phyloP scores from a whole-genome alignment of 805 yeast species.

The Lipomyces sp. region DNA sequence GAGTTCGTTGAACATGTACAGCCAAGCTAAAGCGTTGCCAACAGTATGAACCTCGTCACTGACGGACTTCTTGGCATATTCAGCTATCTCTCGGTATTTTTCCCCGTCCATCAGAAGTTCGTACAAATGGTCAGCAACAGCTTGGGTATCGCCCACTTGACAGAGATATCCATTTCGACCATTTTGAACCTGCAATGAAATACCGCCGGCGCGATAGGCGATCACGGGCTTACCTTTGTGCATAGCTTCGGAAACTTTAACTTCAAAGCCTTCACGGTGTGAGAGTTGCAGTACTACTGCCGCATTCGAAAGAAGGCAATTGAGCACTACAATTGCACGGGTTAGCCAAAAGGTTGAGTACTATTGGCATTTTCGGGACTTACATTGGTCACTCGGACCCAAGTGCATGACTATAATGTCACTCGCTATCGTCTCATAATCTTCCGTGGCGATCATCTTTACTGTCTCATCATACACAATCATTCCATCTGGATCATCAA shows the following conservation, averaged over 20 bases:
- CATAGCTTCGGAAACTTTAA: constrained; percentile 36
- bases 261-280: constrained; percentile 37
- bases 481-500: constrained; percentile 38
- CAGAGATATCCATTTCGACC: constrained; percentile 29
- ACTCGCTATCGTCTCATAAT: constrained; percentile 27
- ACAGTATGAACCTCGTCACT: constrained; percentile 35
- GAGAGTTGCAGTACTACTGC: constrained; percentile 34
- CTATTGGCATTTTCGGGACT: not conserved
- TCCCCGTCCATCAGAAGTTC: constrained; percentile 23
- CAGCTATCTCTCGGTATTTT: constrained; percentile 12
- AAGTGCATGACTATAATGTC: constrained; percentile 33
- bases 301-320: constrained; percentile 33
- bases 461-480: constrained; percentile 30
- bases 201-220: constrained; percentile 35
- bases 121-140: constrained; percentile 29
- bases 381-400: constrained; percentile 36
- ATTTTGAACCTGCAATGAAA: constrained; percentile 30
- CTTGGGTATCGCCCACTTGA: constrained; percentile 30
- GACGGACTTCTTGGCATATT: constrained; percentile 23
- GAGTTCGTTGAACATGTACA: constrained; percentile 32
- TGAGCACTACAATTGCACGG: constrained; percentile 26
- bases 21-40: constrained; percentile 34
- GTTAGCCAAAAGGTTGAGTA: not conserved
- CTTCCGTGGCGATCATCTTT: constrained; percentile 17
- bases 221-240: constrained; percentile 36